A percentile compares a stretch with the other conserved stretches of the same genome.
Conservation (phyloP, 2,329 filamentous ascomycete genomes). For the Cytospora paraplurivora region DNA sequence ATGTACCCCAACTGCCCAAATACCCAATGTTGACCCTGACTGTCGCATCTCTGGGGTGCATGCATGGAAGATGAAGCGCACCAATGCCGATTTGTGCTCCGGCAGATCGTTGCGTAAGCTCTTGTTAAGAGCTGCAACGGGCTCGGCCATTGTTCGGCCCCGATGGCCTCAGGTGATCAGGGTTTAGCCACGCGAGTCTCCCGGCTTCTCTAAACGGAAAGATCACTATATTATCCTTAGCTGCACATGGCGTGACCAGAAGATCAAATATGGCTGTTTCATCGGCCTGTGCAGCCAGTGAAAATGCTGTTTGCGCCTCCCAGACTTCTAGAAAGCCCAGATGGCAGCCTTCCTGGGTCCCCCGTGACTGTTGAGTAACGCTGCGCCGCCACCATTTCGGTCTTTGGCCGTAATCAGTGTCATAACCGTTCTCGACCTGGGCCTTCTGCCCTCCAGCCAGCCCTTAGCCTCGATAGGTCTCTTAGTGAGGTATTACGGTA, state of each 20-base stretch:
- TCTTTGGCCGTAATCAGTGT: too few relatives aligned
- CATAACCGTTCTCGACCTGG: too few relatives aligned
- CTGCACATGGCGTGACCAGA: background rate
- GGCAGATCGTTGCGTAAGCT: background rate
- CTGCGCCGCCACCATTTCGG: background rate
- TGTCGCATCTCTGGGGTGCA: conserved; percentile 27
- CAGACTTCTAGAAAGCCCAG: conserved; percentile 9
- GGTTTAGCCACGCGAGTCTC: background rate
- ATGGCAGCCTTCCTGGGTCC: conserved; percentile 1
- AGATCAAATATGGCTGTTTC: background rate
- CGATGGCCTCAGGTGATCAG: too few relatives aligned
- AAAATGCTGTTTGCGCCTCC: background rate
- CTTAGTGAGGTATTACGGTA: too few relatives aligned
- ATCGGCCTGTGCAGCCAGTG: conserved; percentile 12
- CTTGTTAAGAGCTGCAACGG: background rate
- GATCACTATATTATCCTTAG: background rate
- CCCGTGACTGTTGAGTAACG: background rate
- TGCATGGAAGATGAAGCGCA: conserved; percentile 25
- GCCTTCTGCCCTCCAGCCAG: too few relatives aligned
- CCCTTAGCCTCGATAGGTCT: too few relatives aligned
- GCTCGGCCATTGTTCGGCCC: background rate
- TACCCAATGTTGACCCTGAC: conserved; percentile 9
- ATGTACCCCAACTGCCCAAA: conserved; percentile 16
- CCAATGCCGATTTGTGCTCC: conserved; percentile 21
- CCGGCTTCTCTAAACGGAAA: background rate